Evolutionary conservation across 129 eudicot species (phyloP), one percentile per base, ranked within the genome.

Genomic region (Arctium minus): DNA sequence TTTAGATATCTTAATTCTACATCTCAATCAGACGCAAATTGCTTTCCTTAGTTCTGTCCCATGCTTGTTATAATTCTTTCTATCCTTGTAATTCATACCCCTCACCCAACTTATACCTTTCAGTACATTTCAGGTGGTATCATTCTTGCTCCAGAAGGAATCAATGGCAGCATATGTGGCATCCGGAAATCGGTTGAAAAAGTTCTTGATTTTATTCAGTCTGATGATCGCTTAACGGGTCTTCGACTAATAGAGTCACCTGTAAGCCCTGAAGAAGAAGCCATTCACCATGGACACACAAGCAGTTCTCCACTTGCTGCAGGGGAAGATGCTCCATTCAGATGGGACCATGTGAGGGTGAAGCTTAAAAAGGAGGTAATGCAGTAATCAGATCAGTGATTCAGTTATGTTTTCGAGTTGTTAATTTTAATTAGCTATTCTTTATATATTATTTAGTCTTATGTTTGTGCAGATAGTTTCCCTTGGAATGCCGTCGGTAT

Each of bases 81-180:
- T 9, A 18, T 31, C 69, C 68, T 74, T 64, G 81, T 75, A 8
- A 70, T 75, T 70, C 76, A 79, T 79, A 27, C 88, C 93, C 88
- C 98, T 92, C 87, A 92, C 94, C 88, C 68, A 87, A 84, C 91
- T 86, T 94, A 89, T 90, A 71, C 73, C 81, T 65, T 81, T 81
- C 97, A 96, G 99, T 91, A 88, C 86, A 93, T 96, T 86, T 96
- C 99, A 91, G 99, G 99, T 81, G 99, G 98, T 48, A 94, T 94
- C 29, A 94, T 92, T 72, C 98, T 94, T 80, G 95, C 98, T 37
- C 98, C 99, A 11, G 99, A 96, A 86, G 99, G 99, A 81, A 93
- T 96, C 70, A 96, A 96, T 80, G 99, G 99, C 70, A 96, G 99
- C 87, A 96, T 96, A 85, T 96, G 99, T 86, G 99, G 99, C 42